These are phyloP conservation scores for Amanita pseudoporphyria DNA, from an alignment of 768 basidiomycete species.

Conservation along the genomic window DNA sequence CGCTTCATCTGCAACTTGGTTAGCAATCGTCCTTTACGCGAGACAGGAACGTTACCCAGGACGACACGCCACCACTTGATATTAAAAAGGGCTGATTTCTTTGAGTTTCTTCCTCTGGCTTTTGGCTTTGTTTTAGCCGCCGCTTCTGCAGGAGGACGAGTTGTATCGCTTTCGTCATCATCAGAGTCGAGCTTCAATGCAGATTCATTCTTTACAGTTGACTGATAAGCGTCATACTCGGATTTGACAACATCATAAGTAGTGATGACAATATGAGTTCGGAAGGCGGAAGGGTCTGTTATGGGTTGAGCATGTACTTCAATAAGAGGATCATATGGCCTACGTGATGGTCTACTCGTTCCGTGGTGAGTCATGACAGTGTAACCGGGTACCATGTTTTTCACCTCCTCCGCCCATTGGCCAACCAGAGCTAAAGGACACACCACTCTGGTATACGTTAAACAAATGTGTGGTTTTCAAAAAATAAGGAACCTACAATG, in stretches of 20 bases:
- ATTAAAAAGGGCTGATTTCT: constrained; percentile 53
- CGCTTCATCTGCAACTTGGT: constrained; percentile 61
- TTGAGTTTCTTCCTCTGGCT: constrained; percentile 12
- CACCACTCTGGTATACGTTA: constrained; percentile 49
- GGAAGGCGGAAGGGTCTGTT: constrained; percentile 45
- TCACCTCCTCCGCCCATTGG: constrained; percentile 87
- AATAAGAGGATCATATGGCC: constrained; percentile 10
- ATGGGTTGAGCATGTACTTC: neutral
- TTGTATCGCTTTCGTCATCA: constrained; percentile 12
- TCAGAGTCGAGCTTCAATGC: constrained; percentile 26
- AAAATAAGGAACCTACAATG: constrained; percentile 44
- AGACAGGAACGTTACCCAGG: constrained; percentile 43
- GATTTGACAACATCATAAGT: constrained; percentile 81
- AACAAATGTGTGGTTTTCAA: neutral
- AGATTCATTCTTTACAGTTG: constrained; percentile 45
- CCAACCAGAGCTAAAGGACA: constrained; percentile 81
- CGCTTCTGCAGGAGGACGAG: neutral
- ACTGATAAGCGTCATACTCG: constrained; percentile 52
- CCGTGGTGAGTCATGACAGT: constrained; percentile 83
- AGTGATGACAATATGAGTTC: constrained; percentile 71
- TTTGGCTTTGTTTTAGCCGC: constrained; percentile 1
- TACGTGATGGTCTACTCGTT: constrained; percentile 57
- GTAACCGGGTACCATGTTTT: constrained; percentile 57
- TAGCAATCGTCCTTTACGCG: neutral
- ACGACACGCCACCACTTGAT: constrained; percentile 82